phyloP scores from a whole-genome alignment of 768 basidiomycete genomes.

The Trichaptum fuscoviolaceum region DNA sequence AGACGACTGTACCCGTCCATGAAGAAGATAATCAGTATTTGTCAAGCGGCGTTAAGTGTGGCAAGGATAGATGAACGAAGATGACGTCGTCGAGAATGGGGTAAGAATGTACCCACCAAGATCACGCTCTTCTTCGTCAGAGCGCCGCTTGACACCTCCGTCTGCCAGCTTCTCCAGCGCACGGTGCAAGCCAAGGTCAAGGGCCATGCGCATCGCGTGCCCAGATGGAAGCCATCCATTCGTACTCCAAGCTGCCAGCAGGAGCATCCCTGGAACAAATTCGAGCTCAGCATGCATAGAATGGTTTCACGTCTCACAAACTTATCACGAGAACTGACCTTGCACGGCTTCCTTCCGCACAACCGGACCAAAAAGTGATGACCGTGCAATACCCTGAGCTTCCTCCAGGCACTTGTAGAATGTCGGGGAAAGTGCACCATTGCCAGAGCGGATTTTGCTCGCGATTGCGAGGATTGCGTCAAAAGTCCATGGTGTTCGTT shows the following conservation, averaged over 20 bases:
- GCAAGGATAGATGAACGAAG: slow-evolving; percentile 10
- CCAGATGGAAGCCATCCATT: slow-evolving; percentile 95
- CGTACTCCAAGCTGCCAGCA: slow-evolving; percentile 90
- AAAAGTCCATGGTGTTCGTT: slow-evolving; percentile 93
- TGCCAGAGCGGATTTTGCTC: slow-evolving; percentile 87
- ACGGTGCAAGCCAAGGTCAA: slow-evolving; percentile 89
- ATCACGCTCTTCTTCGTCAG: slow-evolving; percentile 81
- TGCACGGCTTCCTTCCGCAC: slow-evolving; percentile 94
- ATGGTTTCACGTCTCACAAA: neutral
- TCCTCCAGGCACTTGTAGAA: slow-evolving; percentile 92
- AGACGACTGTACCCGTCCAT: slow-evolving; percentile 54
- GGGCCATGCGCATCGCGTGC: slow-evolving; percentile 93
- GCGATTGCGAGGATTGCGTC: slow-evolving; percentile 91
- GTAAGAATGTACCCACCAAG: slow-evolving; percentile 46
- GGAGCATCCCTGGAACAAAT: slow-evolving; percentile 65
- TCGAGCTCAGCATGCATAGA: neutral
- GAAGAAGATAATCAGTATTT: slow-evolving; percentile 7
- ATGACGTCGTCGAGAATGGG: slow-evolving; percentile 11
- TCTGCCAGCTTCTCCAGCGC: slow-evolving; percentile 90
- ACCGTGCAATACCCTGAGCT: slow-evolving; percentile 92
- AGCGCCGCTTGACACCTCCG: slow-evolving; percentile 55
- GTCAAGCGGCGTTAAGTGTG: neutral
- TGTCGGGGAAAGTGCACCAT: slow-evolving; percentile 75
- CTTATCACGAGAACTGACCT: slow-evolving; percentile 41
- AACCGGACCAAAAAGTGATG: slow-evolving; percentile 88